A percentile compares a stretch with the other conserved stretches of the same genome.
Evolutionary conservation across 2,329 filamentous ascomycete genomes (phyloP).

Genomic region (Pseudocercospora eumusae): DNA sequence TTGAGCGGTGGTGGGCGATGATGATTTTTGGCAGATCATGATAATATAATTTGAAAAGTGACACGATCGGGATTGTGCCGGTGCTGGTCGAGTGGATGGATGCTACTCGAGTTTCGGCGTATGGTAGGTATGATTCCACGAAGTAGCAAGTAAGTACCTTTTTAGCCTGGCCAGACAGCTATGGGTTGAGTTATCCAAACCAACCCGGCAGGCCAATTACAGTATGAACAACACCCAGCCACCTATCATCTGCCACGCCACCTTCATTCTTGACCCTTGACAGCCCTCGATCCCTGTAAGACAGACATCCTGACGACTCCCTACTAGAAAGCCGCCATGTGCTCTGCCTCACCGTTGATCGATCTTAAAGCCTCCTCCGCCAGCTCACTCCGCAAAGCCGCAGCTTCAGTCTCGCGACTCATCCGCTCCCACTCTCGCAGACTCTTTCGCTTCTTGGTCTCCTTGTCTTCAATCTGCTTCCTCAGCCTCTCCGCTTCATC

Average conservation of each 20-base stretch:
- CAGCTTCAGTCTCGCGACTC: constrained; percentile 48
- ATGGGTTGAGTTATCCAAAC: neutral
- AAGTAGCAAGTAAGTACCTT: too few species aligned
- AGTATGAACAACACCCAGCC: neutral
- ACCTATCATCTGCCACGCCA: neutral
- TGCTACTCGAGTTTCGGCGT: too few species aligned
- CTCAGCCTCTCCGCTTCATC: constrained; percentile 51
- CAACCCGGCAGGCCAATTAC: neutral
- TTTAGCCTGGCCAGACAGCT: neutral
- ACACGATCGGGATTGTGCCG: too few species aligned
- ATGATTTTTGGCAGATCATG: too few species aligned
- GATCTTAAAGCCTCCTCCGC: constrained; percentile 50
- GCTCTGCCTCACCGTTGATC: constrained; percentile 33
- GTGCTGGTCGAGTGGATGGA: too few species aligned
- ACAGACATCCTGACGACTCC: neutral
- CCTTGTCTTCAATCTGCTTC: constrained; percentile 50
- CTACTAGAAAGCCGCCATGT: constrained; percentile 34
- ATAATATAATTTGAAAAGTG: too few species aligned
- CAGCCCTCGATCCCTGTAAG: neutral
- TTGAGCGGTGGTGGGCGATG: too few species aligned
- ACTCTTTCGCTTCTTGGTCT: constrained; percentile 46
- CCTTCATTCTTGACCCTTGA: neutral
- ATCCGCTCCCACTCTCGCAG: constrained; percentile 51
- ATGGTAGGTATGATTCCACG: too few species aligned
- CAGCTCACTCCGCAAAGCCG: constrained; percentile 49